Percentiles rank a stretch among this genome's conserved stretches.
Evolutionary conservation across 495 filamentous ascomycete genomes (phyloP).

Genomic region (Penicillium salamii): DNA sequence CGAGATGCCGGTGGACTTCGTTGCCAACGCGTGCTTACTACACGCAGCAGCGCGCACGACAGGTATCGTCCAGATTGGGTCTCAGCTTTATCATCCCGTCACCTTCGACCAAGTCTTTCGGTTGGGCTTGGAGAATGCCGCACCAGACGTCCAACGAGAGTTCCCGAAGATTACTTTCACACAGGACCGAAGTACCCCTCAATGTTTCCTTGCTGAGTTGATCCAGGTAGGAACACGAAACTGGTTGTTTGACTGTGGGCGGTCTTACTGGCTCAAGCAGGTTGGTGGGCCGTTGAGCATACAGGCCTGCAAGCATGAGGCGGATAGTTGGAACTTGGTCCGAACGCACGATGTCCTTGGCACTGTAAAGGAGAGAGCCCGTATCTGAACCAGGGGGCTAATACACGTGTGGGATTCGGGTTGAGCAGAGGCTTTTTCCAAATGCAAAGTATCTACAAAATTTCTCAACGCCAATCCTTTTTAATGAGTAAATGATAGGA

Average conservation of each 20-base stretch:
- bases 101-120: constrained; percentile 32
- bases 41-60: constrained; percentile 34
- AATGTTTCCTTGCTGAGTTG: constrained; percentile 35
- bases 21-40: constrained; percentile 38
- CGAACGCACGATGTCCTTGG: constrained; percentile 22
- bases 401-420: neutral
- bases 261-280: constrained; percentile 36
- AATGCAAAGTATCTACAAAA: neutral
- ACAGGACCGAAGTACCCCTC: constrained; percentile 23
- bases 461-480: neutral
- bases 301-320: constrained; percentile 23
- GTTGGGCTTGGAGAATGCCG: constrained; percentile 16
- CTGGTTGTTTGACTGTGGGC: constrained; percentile 38
- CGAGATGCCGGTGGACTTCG: constrained; percentile 41
- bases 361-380: constrained; percentile 14
- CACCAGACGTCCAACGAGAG: constrained; percentile 17
- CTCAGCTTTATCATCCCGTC: constrained; percentile 28
- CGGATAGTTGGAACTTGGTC: constrained; percentile 22
- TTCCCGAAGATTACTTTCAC: constrained; percentile 30
- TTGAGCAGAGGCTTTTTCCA: neutral
- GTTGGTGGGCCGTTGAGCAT: constrained; percentile 33
- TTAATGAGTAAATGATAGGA: neutral
- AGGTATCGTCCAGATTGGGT: constrained; percentile 33
- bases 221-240: constrained; percentile 33
- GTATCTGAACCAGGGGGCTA: constrained; percentile 10